These are phyloP conservation scores for Cladosporium sp. DNA, from an alignment of 2,329 filamentous ascomycete genomes.

Conservation along the genomic window DNA sequence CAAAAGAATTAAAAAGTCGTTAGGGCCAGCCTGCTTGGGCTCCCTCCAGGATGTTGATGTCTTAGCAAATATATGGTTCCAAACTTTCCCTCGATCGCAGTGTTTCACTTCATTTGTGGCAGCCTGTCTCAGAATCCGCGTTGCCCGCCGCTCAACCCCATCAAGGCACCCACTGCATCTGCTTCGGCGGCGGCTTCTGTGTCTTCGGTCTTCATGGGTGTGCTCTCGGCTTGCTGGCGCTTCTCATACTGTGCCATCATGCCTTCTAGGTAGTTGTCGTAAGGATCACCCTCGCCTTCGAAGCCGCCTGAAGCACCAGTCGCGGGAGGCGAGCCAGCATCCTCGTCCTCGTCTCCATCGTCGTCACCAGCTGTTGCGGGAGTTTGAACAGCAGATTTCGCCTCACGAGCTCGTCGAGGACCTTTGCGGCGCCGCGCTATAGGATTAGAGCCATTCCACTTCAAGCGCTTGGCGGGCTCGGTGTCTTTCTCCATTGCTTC, in stretches of 20 bases:
- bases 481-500: constrained; percentile 43
- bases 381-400: constrained; percentile 12
- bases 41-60: neutral
- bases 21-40: neutral
- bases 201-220: constrained; percentile 29
- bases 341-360: constrained; percentile 22
- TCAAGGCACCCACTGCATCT: constrained; percentile 33
- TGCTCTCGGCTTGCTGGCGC: constrained; percentile 31
- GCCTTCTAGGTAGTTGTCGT: constrained; percentile 37
- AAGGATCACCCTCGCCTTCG: constrained; percentile 38
- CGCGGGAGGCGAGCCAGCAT: constrained; percentile 31
- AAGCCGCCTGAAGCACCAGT: constrained; percentile 36
- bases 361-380: constrained; percentile 20
- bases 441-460: constrained; percentile 32
- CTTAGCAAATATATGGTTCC: neutral
- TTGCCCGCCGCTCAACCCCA: constrained; percentile 28
- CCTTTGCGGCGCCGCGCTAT: neutral
- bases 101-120: neutral
- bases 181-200: constrained; percentile 28
- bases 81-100: neutral
- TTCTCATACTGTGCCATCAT: constrained; percentile 31
- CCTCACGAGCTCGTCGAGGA: neutral
- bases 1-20: constrained; percentile 13
- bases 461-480: constrained; percentile 37
- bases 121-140: neutral